These are phyloP conservation scores for Ascochyta pisi DNA, from an alignment of 2,329 filamentous ascomycete genomes.

Conservation along the genomic window DNA sequence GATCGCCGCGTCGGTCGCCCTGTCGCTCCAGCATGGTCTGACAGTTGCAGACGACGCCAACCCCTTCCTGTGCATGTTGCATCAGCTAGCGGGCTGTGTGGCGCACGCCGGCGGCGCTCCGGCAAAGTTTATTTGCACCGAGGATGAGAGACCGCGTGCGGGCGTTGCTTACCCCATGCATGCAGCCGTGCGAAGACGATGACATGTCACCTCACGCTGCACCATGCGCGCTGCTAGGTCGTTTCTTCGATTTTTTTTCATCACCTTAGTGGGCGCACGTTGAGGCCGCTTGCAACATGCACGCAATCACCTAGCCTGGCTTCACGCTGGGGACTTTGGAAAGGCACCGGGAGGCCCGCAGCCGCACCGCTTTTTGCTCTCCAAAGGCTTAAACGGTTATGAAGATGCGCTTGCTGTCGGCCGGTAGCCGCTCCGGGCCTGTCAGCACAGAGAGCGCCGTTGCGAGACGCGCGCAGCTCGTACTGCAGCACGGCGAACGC, in stretches of 20 bases:
- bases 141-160: constrained; percentile 6
- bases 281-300: constrained; percentile 12
- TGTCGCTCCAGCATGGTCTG: constrained; percentile 14
- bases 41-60: constrained; percentile 16
- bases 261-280: too few relatives aligned
- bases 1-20: constrained; percentile 1
- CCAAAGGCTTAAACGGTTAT: neutral
- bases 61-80: neutral
- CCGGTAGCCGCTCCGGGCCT: constrained; percentile 10
- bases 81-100: constrained; percentile 14
- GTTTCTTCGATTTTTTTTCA: too few relatives aligned
- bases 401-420: constrained; percentile 1
- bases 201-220: neutral
- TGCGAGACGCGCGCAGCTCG: constrained; percentile 8
- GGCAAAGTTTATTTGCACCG: constrained; percentile 20
- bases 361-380: constrained; percentile 3
- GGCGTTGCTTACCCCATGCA: constrained; percentile 2
- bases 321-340: constrained; percentile 2
- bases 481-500: neutral
- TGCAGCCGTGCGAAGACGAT: constrained; percentile 9
- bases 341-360: constrained; percentile 12
- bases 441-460: constrained; percentile 7
- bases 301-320: constrained; percentile 3
- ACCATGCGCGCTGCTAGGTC: too few relatives aligned
- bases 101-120: constrained; percentile 6